Evolutionary conservation across 2,329 filamentous ascomycete species (phyloP), one percentile per base, ranked within the genome.

Genomic region (Grosmannia penicillata): DNA sequence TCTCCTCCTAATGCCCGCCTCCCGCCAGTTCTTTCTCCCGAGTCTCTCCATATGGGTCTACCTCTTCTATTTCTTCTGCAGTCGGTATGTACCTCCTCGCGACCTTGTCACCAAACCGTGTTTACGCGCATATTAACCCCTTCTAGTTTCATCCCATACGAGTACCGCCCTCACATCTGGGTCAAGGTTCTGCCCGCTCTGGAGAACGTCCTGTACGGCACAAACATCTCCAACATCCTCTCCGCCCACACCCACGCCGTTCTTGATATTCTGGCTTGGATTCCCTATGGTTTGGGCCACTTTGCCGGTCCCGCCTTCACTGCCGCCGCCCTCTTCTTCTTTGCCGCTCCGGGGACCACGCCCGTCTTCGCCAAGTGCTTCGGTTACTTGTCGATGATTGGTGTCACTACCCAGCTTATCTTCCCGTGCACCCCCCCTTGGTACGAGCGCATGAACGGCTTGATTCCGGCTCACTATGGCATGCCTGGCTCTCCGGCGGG

Each of bases 401-500:
- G 86, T 38, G 89, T 95, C 40, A 74, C 78, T 24, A 87, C 93
- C 47, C 87, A 95, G 61, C 69, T 95, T 38, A 59, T 86, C 45
- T 93, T 95, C 60, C 89, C 89, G 2, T 95, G 89, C 65, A 91
- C 87, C 19, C 84, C 89, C 21, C 89, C 89, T 2, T 96, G 89
- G 89, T 96, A 95, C 54, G 89, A 95, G 67, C 93, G 91, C 58
- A 70, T 82, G 51, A 85, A 94, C 56, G 89, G 89, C 14, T 66
- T 95, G 37, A 84, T 84, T 23, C 87, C 89, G 3, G 89, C 89
- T 35, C 85, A 91, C 51, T 95, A 95, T 61, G 82, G 82, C 33
- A 93, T 96, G 70, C 68, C 74, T 32, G 89, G 89, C 36, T 89
- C 84, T 33, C 86, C 89, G 1, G 89, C 87, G 11, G 89, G 89